These are phyloP conservation scores for Neurospora sp. DNA, from an alignment of 2,329 filamentous ascomycete genomes.

Conservation along the genomic window DNA sequence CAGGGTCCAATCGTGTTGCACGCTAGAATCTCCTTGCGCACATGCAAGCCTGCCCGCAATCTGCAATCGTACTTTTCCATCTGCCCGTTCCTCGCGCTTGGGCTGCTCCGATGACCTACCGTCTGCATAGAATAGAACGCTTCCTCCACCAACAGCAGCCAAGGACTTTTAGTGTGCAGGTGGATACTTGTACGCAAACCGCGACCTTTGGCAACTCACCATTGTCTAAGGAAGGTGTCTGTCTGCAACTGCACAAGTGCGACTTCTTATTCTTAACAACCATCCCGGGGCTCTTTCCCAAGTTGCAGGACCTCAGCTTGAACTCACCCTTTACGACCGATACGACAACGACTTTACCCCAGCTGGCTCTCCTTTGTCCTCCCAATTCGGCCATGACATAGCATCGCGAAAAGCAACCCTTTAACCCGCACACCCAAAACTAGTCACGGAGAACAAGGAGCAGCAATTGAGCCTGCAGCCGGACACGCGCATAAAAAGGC, in stretches of 20 bases:
- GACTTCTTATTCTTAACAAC: neutral
- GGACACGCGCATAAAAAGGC: constrained; percentile 1
- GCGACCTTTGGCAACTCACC: neutral
- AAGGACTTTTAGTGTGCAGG: neutral
- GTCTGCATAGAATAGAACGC: neutral
- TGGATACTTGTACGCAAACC: neutral
- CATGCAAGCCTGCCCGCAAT: neutral
- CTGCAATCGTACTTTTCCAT: neutral
- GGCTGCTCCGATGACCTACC: neutral
- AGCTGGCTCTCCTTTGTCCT: neutral
- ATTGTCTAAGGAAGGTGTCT: neutral
- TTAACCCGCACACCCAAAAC: too few species aligned
- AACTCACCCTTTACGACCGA: neutral
- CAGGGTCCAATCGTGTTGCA: neutral
- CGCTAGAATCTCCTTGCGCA: neutral
- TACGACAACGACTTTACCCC: neutral
- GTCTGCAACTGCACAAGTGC: neutral
- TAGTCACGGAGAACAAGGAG: neutral
- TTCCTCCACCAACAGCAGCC: neutral
- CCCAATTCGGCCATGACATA: neutral
- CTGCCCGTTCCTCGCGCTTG: neutral
- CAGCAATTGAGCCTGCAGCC: neutral
- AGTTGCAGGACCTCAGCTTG: neutral
- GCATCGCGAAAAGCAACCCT: neutral
- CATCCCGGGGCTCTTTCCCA: neutral